phyloP scores from a whole-genome alignment of 1,139 yeast species.

The Kodamaea anthophila region DNA sequence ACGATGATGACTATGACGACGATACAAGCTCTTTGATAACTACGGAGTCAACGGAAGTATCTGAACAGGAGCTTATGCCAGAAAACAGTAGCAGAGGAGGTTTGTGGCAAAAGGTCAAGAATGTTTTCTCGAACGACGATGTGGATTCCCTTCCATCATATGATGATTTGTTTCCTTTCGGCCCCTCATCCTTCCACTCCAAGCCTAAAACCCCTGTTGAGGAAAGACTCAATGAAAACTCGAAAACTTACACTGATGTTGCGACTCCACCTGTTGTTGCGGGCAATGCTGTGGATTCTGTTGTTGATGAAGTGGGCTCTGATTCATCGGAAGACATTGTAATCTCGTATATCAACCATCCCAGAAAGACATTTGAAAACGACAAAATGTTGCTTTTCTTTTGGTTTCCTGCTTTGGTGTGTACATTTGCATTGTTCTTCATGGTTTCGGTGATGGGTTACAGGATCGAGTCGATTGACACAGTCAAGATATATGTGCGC shows the following conservation, averaged over 20 bases:
- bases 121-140: conserved; percentile 43
- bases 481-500: conserved; percentile 44
- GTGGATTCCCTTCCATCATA: conserved; percentile 62
- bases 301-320: conserved; percentile 29
- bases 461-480: conserved; percentile 33
- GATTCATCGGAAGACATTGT: conserved; percentile 52
- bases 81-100: conserved; percentile 14
- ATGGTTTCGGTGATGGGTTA: conserved; percentile 49
- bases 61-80: conserved; percentile 5
- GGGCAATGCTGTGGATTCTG: conserved; percentile 8
- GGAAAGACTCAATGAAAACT: conserved; percentile 23
- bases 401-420: conserved; percentile 71
- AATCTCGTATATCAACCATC: conserved; percentile 50
- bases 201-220: conserved; percentile 34
- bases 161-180: conserved; percentile 77
- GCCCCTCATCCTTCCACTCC: conserved; percentile 26
- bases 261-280: conserved; percentile 3
- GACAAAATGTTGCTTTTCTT: conserved; percentile 84
- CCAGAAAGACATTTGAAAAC: conserved; percentile 62
- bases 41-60: conserved; percentile 7
- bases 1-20: conserved; percentile 17
- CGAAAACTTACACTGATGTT: conserved; percentile 1
- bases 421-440: conserved; percentile 47
- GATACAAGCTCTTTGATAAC: conserved; percentile 10
- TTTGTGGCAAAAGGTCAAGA: conserved; percentile 59